Base-by-base conservation (phyloP, 2,329 filamentous ascomycete species). In the Coleophoma cylindrospora region DNA sequence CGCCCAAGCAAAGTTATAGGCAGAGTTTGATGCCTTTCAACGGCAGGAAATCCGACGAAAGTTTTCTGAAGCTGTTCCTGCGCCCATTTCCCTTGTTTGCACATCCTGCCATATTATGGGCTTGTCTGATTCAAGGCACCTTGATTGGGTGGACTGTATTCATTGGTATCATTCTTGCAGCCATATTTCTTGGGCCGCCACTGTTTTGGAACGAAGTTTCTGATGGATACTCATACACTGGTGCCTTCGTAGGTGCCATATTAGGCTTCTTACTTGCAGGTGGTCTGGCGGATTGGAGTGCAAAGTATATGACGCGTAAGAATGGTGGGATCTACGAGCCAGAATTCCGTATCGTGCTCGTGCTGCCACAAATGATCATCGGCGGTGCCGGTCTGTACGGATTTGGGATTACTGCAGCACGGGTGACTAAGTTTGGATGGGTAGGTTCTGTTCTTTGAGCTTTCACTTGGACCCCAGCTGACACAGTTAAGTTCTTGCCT, bases 71-170 rank as follows among this genome's bases (percentile, higher is more conserved):
- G 53, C 70, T 85, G 8, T 62, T 82, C 14, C 62, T 84, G n/a
- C 80, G 91, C 3, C 92, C 91, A 0, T 84, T 96, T 48, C 89
- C 89, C 0, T 77, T 96, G 1, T 86, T 95, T 59, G 66, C 87
- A 7, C 91, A 96, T 64, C 91, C 91, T 0, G 89, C 88, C 8
- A 89, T 96, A 58, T 68, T 95, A 38, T 96, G 90, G 88, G 76
- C 74, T 21, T 76, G 75, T 61, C 74, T 96, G 3, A 89, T 91
- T 45, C 91, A 96, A 74, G 91, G 91, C 14, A 82, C 88, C 4
- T 81, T 96, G 63, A 96, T 96, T 62, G 92, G 91, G 56, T 97
- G 92, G 91, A 95, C 91, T 1, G 89, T 96, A 14, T 89, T 96
- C 63, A 92, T 95, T 57, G 87, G 89, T 50, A 86, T 94, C 53